A percentile compares a stretch with the other conserved stretches of the same genome.
Evolutionary conservation across 305 asterid genomes (phyloP).

Genomic region (Fraxinus velutina): DNA sequence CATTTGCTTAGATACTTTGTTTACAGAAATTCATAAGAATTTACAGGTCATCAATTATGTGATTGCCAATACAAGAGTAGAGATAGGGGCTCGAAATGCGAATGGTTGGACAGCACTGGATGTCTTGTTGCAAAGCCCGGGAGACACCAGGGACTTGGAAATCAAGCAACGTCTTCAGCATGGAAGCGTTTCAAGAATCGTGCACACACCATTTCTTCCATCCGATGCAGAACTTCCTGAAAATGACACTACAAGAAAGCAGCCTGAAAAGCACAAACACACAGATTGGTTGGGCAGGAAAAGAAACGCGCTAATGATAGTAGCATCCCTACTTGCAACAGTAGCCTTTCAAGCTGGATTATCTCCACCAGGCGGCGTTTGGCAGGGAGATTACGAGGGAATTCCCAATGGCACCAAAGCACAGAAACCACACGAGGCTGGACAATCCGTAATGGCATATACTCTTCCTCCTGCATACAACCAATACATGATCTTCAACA

Average conservation of each 20-base stretch:
- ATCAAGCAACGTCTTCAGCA: slow-evolving; percentile 23
- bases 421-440: slow-evolving; percentile 31
- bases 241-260: not conserved
- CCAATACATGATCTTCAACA: slow-evolving; percentile 37
- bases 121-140: slow-evolving; percentile 25
- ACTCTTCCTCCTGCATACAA: slow-evolving; percentile 25
- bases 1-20: not conserved
- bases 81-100: slow-evolving; percentile 30
- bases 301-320: slow-evolving; percentile 38
- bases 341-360: slow-evolving; percentile 44
- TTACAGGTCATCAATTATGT: slow-evolving; percentile 30
- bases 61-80: slow-evolving; percentile 19
- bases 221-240: not conserved
- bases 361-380: slow-evolving; percentile 47
- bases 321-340: slow-evolving; percentile 44
- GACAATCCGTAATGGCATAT: slow-evolving; percentile 41
- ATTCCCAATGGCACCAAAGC: slow-evolving; percentile 14
- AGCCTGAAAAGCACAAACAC: slow-evolving; percentile 15
- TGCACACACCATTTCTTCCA: not conserved
- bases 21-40: not conserved
- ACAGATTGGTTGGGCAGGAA: slow-evolving; percentile 36
- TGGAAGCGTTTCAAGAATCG: slow-evolving; percentile 16
- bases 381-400: slow-evolving; percentile 26
- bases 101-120: slow-evolving; percentile 38
- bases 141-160: slow-evolving; percentile 29